Conservation (phyloP, 2,329 filamentous ascomycete genomes). For the Cytospora mali region DNA sequence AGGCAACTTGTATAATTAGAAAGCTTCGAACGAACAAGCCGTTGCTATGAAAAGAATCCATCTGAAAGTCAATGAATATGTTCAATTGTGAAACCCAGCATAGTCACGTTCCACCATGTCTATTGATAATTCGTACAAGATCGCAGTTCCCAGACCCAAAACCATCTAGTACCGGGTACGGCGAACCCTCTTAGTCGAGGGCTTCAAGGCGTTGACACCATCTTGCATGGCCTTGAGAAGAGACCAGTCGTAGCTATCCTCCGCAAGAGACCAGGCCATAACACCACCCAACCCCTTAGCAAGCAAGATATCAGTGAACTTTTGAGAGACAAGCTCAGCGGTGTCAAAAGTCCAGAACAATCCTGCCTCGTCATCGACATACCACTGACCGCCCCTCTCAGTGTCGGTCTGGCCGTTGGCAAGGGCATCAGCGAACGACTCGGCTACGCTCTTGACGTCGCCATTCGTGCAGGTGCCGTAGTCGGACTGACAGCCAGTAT, state of each 20-base stretch:
- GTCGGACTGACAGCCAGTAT: constrained; percentile 31
- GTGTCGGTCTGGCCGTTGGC: constrained; percentile 47
- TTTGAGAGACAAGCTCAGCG: constrained; percentile 47
- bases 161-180: constrained; percentile 15
- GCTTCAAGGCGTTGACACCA: constrained; percentile 30
- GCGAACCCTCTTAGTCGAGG: constrained; percentile 12
- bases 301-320: constrained; percentile 49
- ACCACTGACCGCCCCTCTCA: constrained; percentile 57
- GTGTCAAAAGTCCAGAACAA: constrained; percentile 62
- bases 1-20: too few species aligned
- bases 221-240: constrained; percentile 47
- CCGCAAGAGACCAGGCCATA: constrained; percentile 57
- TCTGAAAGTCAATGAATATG: not conserved
- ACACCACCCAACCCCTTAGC: constrained; percentile 50
- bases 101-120: not conserved
- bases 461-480: constrained; percentile 30
- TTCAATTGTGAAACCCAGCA: not conserved
- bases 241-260: constrained; percentile 48
- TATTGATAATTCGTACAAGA: not conserved
- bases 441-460: constrained; percentile 21
- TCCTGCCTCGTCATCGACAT: constrained; percentile 47
- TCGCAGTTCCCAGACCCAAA: too few species aligned
- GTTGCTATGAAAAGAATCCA: too few species aligned
- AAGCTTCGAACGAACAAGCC: not conserved
- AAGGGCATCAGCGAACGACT: constrained; percentile 47